Evolutionary conservation across 805 yeast species (phyloP).

Genomic region (Wickerhamiella slavikovae): DNA sequence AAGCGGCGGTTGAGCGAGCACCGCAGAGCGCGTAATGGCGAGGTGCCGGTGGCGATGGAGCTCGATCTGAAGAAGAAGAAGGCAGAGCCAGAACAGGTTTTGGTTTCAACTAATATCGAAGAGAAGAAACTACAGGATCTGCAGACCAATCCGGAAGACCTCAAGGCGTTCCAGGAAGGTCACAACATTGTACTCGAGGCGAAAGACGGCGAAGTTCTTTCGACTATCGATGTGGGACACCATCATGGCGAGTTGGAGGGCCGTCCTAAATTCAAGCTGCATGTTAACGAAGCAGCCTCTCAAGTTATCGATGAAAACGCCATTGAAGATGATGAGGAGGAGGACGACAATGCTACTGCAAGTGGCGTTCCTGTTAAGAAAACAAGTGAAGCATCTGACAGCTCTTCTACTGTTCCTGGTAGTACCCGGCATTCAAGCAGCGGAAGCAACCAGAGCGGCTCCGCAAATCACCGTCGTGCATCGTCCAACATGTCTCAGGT

Average conservation of each 20-base stretch:
- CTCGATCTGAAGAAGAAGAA: slow-evolving; percentile 5
- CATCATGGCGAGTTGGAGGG: no score
- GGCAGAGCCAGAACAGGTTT: slow-evolving; percentile 6
- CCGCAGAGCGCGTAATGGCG: neutral
- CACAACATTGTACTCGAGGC: slow-evolving; percentile 55
- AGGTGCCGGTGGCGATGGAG: slow-evolving; percentile 6
- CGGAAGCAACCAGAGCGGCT: neutral
- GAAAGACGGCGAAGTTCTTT: slow-evolving; percentile 60
- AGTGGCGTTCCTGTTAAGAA: no score
- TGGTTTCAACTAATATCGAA: slow-evolving; percentile 8
- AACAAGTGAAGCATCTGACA: neutral
- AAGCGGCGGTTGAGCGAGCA: neutral
- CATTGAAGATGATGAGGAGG: neutral
- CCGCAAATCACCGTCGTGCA: neutral
- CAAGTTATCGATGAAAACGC: no score
- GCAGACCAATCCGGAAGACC: slow-evolving; percentile 9
- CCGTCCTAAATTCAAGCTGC: slow-evolving; percentile 5
- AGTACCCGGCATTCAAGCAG: neutral
- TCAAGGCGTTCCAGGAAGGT: slow-evolving; percentile 49
- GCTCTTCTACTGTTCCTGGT: neutral
- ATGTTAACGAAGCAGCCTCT: no score
- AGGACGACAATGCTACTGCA: neutral
- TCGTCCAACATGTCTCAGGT: neutral
- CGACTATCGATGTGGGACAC: slow-evolving; percentile 24
- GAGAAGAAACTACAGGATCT: slow-evolving; percentile 9